Evolutionary conservation across 768 basidiomycete genomes (phyloP).

Genomic region (Serendipita sp.): DNA sequence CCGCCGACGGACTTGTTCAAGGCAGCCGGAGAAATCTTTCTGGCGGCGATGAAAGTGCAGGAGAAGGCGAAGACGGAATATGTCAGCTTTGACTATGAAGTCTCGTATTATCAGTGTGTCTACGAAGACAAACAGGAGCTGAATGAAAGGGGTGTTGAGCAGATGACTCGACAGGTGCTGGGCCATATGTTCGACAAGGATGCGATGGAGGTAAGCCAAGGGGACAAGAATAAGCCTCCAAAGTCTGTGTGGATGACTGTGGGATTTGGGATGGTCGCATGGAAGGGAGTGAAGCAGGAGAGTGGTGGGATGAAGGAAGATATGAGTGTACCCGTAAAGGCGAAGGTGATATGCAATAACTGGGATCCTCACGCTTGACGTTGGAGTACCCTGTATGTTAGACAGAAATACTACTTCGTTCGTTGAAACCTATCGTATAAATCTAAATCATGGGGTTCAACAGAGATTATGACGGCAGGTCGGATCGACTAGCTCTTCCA

Average conservation of each 20-base stretch:
- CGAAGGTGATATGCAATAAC: neutral
- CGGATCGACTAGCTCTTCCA: too few species aligned
- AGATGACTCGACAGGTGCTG: neutral
- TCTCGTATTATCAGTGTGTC: neutral
- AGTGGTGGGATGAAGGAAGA: neutral
- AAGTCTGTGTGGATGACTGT: neutral
- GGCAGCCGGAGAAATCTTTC: neutral
- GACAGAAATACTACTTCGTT: too few species aligned
- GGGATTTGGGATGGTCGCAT: neutral
- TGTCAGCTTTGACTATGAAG: conserved; percentile 4
- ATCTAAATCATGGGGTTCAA: too few species aligned
- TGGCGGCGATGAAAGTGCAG: neutral
- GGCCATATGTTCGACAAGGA: neutral
- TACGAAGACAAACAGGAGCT: too few species aligned
- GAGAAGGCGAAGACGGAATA: conserved; percentile 2
- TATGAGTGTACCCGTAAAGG: neutral
- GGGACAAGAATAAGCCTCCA: neutral
- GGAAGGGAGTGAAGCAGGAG: neutral
- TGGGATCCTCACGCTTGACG: neutral
- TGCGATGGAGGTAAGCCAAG: neutral
- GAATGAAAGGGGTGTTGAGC: neutral
- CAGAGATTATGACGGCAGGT: too few species aligned
- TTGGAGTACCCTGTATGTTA: too few species aligned
- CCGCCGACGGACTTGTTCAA: neutral
- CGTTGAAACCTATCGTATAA: too few species aligned